Conservation (phyloP, 257 asterid species). For the Solanum raphanifolium region DNA sequence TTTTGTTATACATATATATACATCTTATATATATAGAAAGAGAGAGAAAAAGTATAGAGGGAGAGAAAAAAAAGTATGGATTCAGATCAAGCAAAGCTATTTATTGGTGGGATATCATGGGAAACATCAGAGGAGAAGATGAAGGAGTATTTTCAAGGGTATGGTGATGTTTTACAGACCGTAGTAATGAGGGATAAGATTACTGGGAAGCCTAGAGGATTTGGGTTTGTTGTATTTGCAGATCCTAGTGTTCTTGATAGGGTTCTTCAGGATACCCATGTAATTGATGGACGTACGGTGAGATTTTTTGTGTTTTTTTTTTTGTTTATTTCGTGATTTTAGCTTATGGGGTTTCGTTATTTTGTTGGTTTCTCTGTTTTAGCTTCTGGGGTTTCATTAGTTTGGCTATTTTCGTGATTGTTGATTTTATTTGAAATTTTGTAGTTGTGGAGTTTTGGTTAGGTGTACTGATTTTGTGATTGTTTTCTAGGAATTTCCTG, state of each 20-base stretch:
- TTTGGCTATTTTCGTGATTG: not conserved
- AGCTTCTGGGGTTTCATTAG: not conserved
- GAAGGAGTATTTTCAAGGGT: constrained; percentile 56
- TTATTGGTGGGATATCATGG: constrained; percentile 92
- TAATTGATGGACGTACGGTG: not conserved
- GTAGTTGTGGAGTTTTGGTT: not conserved
- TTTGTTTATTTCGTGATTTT: not conserved
- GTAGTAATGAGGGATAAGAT: constrained; percentile 72
- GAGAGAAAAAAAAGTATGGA: constrained; percentile 26
- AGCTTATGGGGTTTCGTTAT: not conserved
- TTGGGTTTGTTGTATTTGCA: constrained; percentile 20
- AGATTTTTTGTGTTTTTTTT: not conserved
- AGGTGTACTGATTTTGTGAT: not conserved
- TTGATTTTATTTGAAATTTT: not conserved
- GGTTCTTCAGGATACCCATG: constrained; percentile 8
- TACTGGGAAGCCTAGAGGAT: constrained; percentile 75
- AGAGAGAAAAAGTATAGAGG: not conserved
- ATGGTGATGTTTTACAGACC: constrained; percentile 68
- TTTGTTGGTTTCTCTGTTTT: not conserved
- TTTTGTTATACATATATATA: not conserved
- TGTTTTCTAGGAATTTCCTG: not conserved
- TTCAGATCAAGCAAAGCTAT: constrained; percentile 87
- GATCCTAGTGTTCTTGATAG: not conserved
- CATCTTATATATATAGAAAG: not conserved
- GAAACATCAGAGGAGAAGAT: constrained; percentile 70